Evolutionary conservation across 2,329 filamentous ascomycete species (phyloP), one percentile per base, ranked within the genome.

Genomic region (Pestalotiopsis sp.): DNA sequence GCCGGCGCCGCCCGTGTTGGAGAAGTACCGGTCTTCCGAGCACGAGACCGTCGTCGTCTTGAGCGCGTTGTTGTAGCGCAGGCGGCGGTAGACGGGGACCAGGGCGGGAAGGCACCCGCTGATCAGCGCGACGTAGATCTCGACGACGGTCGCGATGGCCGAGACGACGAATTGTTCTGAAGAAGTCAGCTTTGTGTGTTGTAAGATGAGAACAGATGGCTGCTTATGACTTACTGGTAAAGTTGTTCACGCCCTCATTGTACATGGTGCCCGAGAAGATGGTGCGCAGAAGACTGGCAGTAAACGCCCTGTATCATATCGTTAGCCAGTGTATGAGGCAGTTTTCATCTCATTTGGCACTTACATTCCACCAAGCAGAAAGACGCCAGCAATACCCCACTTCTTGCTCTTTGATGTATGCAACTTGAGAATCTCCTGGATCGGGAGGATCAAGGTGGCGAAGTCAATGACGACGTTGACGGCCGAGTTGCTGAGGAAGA

Each of bases 71-170:
- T 67, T 66, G 59, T 73, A 70, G 9, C 69, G 69, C 17, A 74
- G 31, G 23, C 64, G 68, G n/a, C 70, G 70, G 61, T 72, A 74
- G 31, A 71, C 68, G 6, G 73, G 71, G 11, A 69, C 45, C 20
- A 73, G 41, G 17, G 66, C 67, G 1, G 70, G 71, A 3, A 72
- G 64, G 65, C 72, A 73, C 11, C 71, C 68, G 38, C 71, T 71
- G 4, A 71, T 73, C 62, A 74, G 67, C 23, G 67, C 69, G 7
- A 68, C 67, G 59, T 73, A 73, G n/a, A 72, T 67, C 45, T 74
- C 72, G 25, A 70, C 52, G 3, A 69, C 62, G 2, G 68, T 70
- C 13, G 70, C 65, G 6, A 63, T 31, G 14, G 60, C 59, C 6
- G 69, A 25, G 27, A 23, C 57, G 4, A 59, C 57, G 27, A 68